Conservation (phyloP, 139 green algal genomes). For the Edaphochlamys debaryana region DNA sequence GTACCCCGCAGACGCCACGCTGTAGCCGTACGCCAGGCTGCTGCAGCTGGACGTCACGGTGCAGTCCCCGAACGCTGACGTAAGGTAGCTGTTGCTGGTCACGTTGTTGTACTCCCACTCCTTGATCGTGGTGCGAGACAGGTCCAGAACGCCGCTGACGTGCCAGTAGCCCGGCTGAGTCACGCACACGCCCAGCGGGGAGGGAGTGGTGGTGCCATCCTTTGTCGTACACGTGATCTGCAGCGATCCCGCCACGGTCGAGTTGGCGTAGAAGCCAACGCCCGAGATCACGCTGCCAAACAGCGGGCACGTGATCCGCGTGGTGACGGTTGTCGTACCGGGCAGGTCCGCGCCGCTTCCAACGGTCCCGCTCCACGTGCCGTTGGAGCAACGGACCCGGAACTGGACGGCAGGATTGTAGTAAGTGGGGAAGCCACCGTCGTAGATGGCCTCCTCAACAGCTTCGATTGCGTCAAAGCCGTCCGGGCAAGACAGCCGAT, state of each 20-base stretch:
- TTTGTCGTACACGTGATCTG: neutral
- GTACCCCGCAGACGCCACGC: neutral
- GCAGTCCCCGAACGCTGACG: neutral
- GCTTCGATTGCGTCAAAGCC: too few species aligned
- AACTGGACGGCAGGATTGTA: too few species aligned
- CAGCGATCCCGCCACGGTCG: too few species aligned
- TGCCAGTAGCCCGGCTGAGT: neutral
- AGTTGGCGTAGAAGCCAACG: neutral
- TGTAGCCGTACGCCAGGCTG: neutral
- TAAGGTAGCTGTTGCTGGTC: neutral
- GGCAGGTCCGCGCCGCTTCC: too few species aligned
- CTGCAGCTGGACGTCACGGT: neutral
- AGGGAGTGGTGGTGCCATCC: too few species aligned
- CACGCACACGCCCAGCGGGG: neutral
- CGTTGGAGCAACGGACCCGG: too few species aligned
- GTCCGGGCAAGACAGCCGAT: neutral
- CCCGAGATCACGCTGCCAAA: neutral
- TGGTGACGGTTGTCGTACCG: too few species aligned
- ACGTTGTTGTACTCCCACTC: neutral
- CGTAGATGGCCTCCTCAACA: too few species aligned
- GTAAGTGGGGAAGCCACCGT: too few species aligned
- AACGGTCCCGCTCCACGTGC: too few species aligned
- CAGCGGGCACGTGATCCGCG: too few species aligned
- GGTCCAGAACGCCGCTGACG: neutral
- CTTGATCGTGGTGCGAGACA: neutral